Base-by-base conservation (phyloP, 2,329 filamentous ascomycete species). In the Myriangium duriaei region DNA sequence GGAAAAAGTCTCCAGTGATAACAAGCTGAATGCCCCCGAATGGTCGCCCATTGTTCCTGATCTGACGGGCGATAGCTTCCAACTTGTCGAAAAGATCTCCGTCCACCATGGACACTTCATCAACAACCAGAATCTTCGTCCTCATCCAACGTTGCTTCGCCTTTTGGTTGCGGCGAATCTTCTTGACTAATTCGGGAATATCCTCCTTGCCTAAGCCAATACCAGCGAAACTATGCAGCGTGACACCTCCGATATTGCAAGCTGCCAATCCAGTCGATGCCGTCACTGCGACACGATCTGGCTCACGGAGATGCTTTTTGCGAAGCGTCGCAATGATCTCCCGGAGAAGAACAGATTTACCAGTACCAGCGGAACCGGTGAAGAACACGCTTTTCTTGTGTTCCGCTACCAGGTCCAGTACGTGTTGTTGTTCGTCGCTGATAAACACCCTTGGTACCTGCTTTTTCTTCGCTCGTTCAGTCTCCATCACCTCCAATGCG, bases 101-200 rank as follows among this genome's bases (percentile, higher is more conserved):
- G 51, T 98, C 91, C 4, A 98, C 87, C 92, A 98, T 98, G 10
- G 91, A 96, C 3, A 98, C 79, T 56, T 98, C 91, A 59, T 98
- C 91, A 50, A 98, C 74, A 48, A 98, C 71, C 15, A 98, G 71
- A 10, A 85, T 76, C 53, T 87, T 93, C 1, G 86, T 93, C 40
- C 77, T 75, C 47, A 92, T 63, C 92, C 92, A 98, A 29, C 88
- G 74, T 46, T 76, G 80, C 55, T 82, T 88, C 14, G 86, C 85
- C 56, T 95, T 96, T 12, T 73, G 69, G 48, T 96, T 95, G 42
- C 77, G 74, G 49, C 82, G 80, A 49, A 98, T 84, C 68, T 95
- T 98, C 58, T 83, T 91, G 35, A 95, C 74, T 15, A 98, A 68
- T 19, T 80, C 74, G 11, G 76, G 71, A 3, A 79, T 81, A 28